A percentile compares a stretch with the other conserved stretches of the same genome.
Conservation (phyloP, 2,329 filamentous ascomycete genomes). For the Neocucurbitaria cava region DNA sequence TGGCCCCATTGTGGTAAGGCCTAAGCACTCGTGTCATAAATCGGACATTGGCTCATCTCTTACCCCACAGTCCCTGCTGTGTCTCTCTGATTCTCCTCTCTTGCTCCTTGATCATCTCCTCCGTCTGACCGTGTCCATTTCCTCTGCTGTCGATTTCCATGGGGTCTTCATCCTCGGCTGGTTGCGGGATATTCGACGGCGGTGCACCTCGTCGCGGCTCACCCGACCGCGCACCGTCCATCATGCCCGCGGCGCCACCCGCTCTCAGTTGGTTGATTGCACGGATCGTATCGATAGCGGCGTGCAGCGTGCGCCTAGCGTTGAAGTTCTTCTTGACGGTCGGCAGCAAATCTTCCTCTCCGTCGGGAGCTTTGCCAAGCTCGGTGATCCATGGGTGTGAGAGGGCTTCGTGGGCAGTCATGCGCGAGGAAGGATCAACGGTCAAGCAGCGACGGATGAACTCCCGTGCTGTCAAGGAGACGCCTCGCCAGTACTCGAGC, state of each 20-base stretch:
- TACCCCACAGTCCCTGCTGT: slow-evolving; percentile 63
- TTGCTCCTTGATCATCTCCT: slow-evolving; percentile 67
- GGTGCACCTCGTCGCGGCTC: slow-evolving; percentile 57
- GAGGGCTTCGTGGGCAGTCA: slow-evolving; percentile 84
- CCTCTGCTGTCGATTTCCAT: slow-evolving; percentile 63
- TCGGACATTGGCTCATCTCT: slow-evolving; percentile 25
- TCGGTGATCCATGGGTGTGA: slow-evolving; percentile 70
- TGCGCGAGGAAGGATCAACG: slow-evolving; percentile 83
- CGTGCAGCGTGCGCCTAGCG: slow-evolving; percentile 68
- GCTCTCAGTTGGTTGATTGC: slow-evolving; percentile 72
- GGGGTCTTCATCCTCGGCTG: slow-evolving; percentile 43
- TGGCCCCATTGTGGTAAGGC: not conserved
- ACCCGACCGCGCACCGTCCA: slow-evolving; percentile 65
- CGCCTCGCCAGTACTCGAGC: slow-evolving; percentile 93
- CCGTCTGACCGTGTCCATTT: slow-evolving; percentile 67
- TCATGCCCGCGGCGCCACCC: slow-evolving; percentile 64
- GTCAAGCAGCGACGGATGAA: slow-evolving; percentile 94
- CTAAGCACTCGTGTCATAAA: not conserved
- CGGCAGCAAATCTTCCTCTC: slow-evolving; percentile 63
- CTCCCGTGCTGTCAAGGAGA: slow-evolving; percentile 81
- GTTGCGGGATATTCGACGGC: slow-evolving; percentile 43
- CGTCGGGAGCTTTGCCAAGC: slow-evolving; percentile 53
- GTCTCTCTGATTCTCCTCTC: slow-evolving; percentile 66
- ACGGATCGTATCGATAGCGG: slow-evolving; percentile 71
- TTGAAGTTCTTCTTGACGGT: slow-evolving; percentile 76